Conservation (phyloP, 768 basidiomycete genomes). For the Russula abietina region DNA sequence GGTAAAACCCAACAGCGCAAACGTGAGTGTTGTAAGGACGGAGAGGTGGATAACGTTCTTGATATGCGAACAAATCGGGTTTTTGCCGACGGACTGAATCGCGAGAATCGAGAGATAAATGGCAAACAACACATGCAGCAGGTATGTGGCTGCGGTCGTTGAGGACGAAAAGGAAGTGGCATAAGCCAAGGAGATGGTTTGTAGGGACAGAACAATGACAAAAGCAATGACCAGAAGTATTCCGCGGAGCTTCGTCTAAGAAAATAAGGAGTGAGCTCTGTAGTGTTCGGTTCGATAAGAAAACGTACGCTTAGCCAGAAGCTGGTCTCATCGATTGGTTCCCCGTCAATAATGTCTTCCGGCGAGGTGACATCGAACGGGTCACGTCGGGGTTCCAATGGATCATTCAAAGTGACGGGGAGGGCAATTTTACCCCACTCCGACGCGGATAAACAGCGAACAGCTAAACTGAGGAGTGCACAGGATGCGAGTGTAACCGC, state of each 20-base stretch:
- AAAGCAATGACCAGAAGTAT: constrained; percentile 40
- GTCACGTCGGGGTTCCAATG: constrained; percentile 35
- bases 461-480: constrained; percentile 40
- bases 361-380: constrained; percentile 69
- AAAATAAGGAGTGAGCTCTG: background rate
- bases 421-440: constrained; percentile 49
- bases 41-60: constrained; percentile 52
- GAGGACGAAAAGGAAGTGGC: constrained; percentile 32
- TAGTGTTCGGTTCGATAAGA: background rate
- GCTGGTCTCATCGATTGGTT: constrained; percentile 50
- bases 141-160: constrained; percentile 34
- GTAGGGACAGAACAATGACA: constrained; percentile 42
- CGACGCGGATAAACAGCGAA: constrained; percentile 38
- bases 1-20: constrained; percentile 39
- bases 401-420: constrained; percentile 32
- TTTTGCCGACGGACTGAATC: constrained; percentile 43
- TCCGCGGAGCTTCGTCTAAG: constrained; percentile 9
- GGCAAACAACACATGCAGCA: constrained; percentile 48
- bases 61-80: constrained; percentile 35
- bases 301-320: constrained; percentile 55
- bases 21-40: constrained; percentile 45
- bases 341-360: constrained; percentile 63
- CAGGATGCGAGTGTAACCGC: constrained; percentile 42
- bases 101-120: constrained; percentile 55
- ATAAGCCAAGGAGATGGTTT: constrained; percentile 53